Evolutionary conservation across 768 basidiomycete species (phyloP).

Genomic region (Hygrophoropsis aurantiaca): DNA sequence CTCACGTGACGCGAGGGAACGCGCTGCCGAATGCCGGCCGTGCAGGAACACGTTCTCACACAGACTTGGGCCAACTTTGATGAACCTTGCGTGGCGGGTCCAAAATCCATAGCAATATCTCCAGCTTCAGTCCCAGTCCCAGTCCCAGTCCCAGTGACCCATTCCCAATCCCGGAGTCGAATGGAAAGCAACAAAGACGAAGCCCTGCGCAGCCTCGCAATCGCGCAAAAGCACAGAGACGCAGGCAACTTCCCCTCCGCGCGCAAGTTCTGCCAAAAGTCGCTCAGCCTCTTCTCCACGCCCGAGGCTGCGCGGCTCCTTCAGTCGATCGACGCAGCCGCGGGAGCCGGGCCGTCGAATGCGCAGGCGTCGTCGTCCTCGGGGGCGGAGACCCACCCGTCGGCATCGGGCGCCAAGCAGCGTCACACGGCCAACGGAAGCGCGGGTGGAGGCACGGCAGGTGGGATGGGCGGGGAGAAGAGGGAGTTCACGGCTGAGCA

Average conservation of each 20-base stretch:
- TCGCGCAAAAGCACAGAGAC: conserved; percentile 75
- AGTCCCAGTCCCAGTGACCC: no score
- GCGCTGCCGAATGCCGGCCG: no score
- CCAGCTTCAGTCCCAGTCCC: no score
- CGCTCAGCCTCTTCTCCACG: conserved; percentile 77
- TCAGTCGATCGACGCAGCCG: conserved; percentile 60
- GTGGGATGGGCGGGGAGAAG: conserved; percentile 69
- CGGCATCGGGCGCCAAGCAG: conserved; percentile 70
- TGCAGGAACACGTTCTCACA: no score
- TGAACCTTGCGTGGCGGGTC: no score
- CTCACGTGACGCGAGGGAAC: no score
- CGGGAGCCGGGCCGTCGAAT: conserved; percentile 32
- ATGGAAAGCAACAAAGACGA: conserved; percentile 94
- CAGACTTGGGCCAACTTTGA: no score
- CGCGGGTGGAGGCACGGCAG: conserved; percentile 43
- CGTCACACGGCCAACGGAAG: conserved; percentile 43
- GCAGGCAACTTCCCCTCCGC: conserved; percentile 74
- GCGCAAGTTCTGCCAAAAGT: conserved; percentile 88
- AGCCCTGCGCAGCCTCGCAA: conserved; percentile 75
- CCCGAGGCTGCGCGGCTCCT: conserved; percentile 72
- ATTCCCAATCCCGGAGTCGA: neutral
- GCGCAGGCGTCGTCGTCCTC: conserved; percentile 44
- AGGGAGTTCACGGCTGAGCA: conserved; percentile 89
- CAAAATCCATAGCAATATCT: no score
- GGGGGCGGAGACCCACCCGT: conserved; percentile 67